A percentile compares a stretch with the other conserved stretches of the same genome.
phyloP scores from a whole-genome alignment of 129 eudicot species.

The Chrysanthemum seticuspe region DNA sequence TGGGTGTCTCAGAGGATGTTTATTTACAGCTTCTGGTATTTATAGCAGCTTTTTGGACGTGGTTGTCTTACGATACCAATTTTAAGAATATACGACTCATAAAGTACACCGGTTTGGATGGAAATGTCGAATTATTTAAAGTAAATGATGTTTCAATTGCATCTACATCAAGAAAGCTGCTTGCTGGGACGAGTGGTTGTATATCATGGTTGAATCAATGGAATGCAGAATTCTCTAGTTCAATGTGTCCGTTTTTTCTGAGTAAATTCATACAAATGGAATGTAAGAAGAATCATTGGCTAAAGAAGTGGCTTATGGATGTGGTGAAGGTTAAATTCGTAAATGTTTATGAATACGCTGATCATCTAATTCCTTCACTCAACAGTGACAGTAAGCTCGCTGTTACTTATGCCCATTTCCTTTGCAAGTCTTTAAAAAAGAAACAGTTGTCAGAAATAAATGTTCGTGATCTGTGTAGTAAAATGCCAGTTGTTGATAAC shows the following conservation, averaged over 20 bases:
- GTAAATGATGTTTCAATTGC: neutral
- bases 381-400: conserved; percentile 19
- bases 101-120: conserved; percentile 37
- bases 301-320: conserved; percentile 40
- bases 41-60: conserved; percentile 19
- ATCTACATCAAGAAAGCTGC: no score
- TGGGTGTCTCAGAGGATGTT: conserved; percentile 42
- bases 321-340: conserved; percentile 28
- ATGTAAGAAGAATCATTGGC: conserved; percentile 1
- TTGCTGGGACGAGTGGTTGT: no score
- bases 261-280: conserved; percentile 33
- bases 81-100: conserved; percentile 36
- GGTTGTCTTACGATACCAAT: conserved; percentile 4
- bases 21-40: conserved; percentile 46
- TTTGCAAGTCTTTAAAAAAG: conserved; percentile 27
- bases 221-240: conserved; percentile 30
- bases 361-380: conserved; percentile 5
- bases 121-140: conserved; percentile 17
- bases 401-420: conserved; percentile 39
- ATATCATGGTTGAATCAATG: conserved; percentile 51
- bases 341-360: conserved; percentile 33
- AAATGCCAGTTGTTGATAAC: conserved; percentile 46
- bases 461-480: conserved; percentile 19
- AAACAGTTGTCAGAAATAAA: conserved; percentile 5
- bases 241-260: conserved; percentile 21